Base-by-base conservation (phyloP, 305 asterid genomes). In the Caryopteris hybrid region DNA sequence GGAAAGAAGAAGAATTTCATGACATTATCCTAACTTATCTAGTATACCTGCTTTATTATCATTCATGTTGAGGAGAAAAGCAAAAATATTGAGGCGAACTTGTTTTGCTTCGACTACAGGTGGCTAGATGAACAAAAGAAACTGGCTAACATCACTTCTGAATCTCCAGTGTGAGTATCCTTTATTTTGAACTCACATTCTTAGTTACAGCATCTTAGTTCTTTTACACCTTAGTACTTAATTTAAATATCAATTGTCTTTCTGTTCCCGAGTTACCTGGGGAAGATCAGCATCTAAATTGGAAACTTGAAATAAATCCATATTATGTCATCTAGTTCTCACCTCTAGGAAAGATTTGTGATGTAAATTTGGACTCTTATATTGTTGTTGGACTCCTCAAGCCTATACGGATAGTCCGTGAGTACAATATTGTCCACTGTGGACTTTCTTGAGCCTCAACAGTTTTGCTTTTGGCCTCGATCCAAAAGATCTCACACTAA, bases 101-200 rank as follows among this genome's bases (percentile, higher is more conserved):
- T 36, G 41, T 33, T 65, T 21, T 21, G n/a, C 17, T 36, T 66
- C 47, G 33, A 23, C 77, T 21, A 72, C 84, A 92, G 97, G 86
- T 90, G 97, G 99, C 57, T 93, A 69, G 92, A 90, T 57, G 99
- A 90, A 53, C 99, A 93, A 79, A 93, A 90, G 91, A 83, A 78
- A 64, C 76, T 88, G 74, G 96, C 99, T 21, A 87, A 85, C 7
- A 81, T 93, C 73, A 63, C 96, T 69, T 81, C 92, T 57, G 96
- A 87, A 66, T 88, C 97, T 79, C 96, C 97, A 22, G 97, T 93
- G 99, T 90, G 74, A 85, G 96, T 81, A 14, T 45, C 68, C 64
- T 47, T 22, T 16, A 27, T 51, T 52, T 67, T 71, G 25, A 43
- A n/a, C n/a, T n/a, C n/a, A n/a, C n/a, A n/a, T n/a, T 17, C 45